Evolutionary conservation across 345 rosid species (phyloP).

Genomic region (Cardamine occulta): DNA sequence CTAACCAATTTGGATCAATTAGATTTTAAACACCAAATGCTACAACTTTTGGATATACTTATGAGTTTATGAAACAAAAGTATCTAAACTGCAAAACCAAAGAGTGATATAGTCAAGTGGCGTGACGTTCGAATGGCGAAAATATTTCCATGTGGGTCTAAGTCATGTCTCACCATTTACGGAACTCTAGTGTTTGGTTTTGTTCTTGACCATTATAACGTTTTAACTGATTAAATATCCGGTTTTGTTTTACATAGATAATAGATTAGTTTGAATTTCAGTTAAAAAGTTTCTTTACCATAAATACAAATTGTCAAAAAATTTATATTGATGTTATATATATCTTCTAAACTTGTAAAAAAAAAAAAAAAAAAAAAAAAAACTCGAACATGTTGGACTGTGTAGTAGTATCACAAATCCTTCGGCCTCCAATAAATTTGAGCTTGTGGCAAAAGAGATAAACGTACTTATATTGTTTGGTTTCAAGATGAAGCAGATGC

Average conservation of each 20-base stretch:
- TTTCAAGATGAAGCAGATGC: neutral
- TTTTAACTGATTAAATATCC: neutral
- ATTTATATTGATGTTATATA: constrained; percentile 10
- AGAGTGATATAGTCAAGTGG: neutral
- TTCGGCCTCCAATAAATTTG: neutral
- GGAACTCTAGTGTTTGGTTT: neutral
- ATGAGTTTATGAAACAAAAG: neutral
- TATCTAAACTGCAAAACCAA: neutral
- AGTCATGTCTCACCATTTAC: neutral
- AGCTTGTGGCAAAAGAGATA: no score
- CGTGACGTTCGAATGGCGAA: neutral
- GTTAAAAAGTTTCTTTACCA: neutral
- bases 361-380: no score
- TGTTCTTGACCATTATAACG: neutral
- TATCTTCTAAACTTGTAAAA: neutral
- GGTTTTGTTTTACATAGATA: neutral
- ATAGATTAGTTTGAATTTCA: no score
- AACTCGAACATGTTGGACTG: neutral
- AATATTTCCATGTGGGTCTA: neutral
- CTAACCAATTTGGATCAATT: no score
- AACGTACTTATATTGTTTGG: neutral
- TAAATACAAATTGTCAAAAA: neutral
- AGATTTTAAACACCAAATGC: neutral
- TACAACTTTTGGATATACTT: neutral
- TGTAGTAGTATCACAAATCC: neutral